Percentiles rank a stretch among this genome's conserved stretches.
Conservation (phyloP, 1,139 yeast genomes). For the Lodderomyces orthopsilosis region DNA sequence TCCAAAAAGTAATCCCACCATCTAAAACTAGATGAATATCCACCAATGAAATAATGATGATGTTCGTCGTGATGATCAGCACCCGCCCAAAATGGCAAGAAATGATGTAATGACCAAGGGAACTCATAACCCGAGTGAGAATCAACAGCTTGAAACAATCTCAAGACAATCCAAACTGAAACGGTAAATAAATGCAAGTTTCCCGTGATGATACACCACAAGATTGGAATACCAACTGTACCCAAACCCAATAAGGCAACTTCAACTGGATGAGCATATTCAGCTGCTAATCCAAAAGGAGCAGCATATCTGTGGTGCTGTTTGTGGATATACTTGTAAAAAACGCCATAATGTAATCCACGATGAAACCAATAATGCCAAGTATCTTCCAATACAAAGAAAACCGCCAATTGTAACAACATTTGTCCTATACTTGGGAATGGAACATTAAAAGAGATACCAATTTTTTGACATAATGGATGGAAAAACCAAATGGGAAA, state of each 20-base stretch:
- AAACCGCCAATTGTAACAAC: constrained; percentile 32
- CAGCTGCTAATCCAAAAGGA: constrained; percentile 50
- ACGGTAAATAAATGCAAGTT: constrained; percentile 45
- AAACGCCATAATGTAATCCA: constrained; percentile 44
- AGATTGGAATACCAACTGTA: constrained; percentile 47
- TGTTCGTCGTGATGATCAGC: constrained; percentile 52
- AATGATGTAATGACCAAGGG: constrained; percentile 47
- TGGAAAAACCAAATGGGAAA: constrained; percentile 51
- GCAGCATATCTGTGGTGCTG: constrained; percentile 51
- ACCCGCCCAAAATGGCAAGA: constrained; percentile 51
- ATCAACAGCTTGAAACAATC: constrained; percentile 49
- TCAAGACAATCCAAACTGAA: constrained; percentile 40
- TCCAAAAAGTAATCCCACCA: constrained; percentile 46
- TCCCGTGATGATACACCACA: constrained; percentile 36
- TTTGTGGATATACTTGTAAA: constrained; percentile 47
- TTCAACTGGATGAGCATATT: constrained; percentile 49
- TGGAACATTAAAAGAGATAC: constrained; percentile 38
- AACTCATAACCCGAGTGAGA: constrained; percentile 50
- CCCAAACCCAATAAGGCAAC: constrained; percentile 46
- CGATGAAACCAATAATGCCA: constrained; percentile 52
- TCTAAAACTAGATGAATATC: constrained; percentile 45
- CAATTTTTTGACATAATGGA: constrained; percentile 40
- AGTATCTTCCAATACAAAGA: constrained; percentile 44
- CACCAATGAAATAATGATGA: constrained; percentile 46
- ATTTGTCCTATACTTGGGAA: constrained; percentile 35